Base-by-base conservation (phyloP, 441 rosid genomes). In the Eruca vesicaria region DNA sequence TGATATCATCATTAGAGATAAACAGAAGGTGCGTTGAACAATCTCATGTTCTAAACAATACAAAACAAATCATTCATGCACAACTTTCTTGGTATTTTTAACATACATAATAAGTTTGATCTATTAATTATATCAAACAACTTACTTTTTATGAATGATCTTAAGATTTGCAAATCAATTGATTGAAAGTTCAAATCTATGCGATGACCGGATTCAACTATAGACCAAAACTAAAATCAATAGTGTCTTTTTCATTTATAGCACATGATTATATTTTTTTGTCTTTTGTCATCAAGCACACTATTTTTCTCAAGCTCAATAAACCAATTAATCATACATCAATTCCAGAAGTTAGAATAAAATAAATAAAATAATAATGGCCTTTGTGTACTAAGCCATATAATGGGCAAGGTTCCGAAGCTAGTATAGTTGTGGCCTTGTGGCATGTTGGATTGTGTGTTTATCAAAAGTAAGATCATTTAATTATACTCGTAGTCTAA, bases 51-150 rank as follows among this genome's bases (percentile, higher is more conserved):
- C 15, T 69, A 14, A 61, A 61, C 57, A 60, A 50, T 57, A 59
- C 78, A 15, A 59, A 66, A 15, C 68, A 75, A 67, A 75, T 61
- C 20, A 68, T 52, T 23, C 32, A 26, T 19, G 28, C 14, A 26
- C 68, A 61, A 60, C 64, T 68, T 61, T 75, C 57, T 35, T 61
- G 9, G 69, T 57, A 60, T 33, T 33, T 52, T 61, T 35, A 52
- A 67, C 3, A 53, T 23, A 23, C 26, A 23, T 12, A 56, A 7
- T 0, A 71, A n/a, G 3, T 9, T 53, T 9, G 21, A 55, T 55
- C 21, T 53, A 68, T 50, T 45, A 61, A 1, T 41, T 16, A 38
- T 26, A 36, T 7, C 35, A 52, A 53, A 33, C 63, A 5, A n/a
- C n/a, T n/a, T n/a, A n/a, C n/a, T n/a, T n/a, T n/a, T n/a, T n/a